phyloP scores from a whole-genome alignment of 169 alveolate species.

The Eimeria maxima region DNA sequence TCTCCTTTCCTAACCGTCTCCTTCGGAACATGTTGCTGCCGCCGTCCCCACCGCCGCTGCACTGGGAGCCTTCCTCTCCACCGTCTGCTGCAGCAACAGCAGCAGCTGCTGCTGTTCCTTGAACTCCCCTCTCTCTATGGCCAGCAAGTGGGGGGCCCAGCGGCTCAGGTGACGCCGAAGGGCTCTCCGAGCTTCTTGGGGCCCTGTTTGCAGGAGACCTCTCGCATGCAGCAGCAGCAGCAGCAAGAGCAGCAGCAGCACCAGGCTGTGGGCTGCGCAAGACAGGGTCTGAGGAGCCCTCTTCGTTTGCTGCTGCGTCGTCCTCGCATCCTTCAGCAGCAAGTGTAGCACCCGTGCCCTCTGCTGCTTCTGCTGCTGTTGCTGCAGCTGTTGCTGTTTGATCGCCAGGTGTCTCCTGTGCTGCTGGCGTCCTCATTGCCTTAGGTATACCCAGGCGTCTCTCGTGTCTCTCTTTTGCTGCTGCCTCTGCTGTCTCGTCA shows the following conservation, averaged over 20 bases:
- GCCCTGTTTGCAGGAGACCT: background rate
- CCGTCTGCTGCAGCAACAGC: no score
- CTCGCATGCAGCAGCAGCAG: background rate
- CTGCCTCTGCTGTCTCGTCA: background rate
- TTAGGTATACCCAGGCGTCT: background rate
- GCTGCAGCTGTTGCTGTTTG: background rate
- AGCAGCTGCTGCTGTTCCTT: constrained; percentile 28
- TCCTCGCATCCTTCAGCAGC: background rate
- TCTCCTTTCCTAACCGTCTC: background rate
- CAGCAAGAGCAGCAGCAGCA: no score
- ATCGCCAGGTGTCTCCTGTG: background rate
- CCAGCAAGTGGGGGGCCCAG: background rate
- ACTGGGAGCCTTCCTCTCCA: constrained; percentile 15
- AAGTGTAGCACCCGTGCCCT: background rate
- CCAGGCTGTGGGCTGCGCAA: background rate
- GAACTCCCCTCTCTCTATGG: background rate
- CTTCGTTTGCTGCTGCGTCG: background rate
- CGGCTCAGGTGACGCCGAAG: background rate
- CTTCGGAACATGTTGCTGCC: constrained; percentile 51
- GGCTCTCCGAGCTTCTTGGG: background rate
- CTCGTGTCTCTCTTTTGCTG: constrained; percentile 22
- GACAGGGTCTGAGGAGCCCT: background rate
- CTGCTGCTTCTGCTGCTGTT: constrained; percentile 6
- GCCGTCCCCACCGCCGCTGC: constrained; percentile 23
- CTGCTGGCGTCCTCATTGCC: background rate